Evolutionary conservation across 345 rosid species (phyloP).

Genomic region (Rhodamnia rubescens): DNA sequence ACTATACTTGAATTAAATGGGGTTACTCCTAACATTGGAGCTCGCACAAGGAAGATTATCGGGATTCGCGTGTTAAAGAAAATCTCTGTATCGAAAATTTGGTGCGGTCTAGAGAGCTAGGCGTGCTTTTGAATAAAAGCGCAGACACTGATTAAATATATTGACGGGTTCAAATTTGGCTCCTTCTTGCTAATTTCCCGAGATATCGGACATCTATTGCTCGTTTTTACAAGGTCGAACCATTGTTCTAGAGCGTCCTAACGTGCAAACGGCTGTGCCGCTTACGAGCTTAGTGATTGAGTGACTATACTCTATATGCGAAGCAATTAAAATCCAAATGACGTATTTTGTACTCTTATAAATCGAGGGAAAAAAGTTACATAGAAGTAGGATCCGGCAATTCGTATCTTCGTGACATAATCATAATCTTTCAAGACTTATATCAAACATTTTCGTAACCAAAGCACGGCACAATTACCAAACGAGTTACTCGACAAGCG

Average conservation of each 20-base stretch:
- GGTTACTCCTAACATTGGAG: neutral
- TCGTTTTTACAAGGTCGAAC: neutral
- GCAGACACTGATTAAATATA: neutral
- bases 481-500: neutral
- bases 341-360: neutral
- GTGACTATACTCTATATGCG: neutral
- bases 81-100: rapidly evolving
- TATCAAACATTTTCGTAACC: neutral
- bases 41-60: neutral
- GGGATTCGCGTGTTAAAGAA: neutral
- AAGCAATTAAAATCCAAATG: neutral
- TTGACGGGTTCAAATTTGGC: neutral
- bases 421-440: neutral
- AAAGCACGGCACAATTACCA: neutral
- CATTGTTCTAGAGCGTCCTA: neutral
- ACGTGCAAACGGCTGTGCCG: neutral
- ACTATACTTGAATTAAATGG: neutral
- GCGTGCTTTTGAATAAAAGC: rapidly evolving
- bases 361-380: neutral
- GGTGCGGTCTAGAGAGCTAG: rapidly evolving
- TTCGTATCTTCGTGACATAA: neutral
- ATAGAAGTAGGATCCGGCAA: neutral
- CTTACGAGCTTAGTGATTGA: neutral
- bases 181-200: neutral
- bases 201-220: neutral